Evolutionary conservation across 1,284 basidiomycete genomes (phyloP), one percentile per base, ranked within the genome.

Genomic region (Leucoagaricus sp.): DNA sequence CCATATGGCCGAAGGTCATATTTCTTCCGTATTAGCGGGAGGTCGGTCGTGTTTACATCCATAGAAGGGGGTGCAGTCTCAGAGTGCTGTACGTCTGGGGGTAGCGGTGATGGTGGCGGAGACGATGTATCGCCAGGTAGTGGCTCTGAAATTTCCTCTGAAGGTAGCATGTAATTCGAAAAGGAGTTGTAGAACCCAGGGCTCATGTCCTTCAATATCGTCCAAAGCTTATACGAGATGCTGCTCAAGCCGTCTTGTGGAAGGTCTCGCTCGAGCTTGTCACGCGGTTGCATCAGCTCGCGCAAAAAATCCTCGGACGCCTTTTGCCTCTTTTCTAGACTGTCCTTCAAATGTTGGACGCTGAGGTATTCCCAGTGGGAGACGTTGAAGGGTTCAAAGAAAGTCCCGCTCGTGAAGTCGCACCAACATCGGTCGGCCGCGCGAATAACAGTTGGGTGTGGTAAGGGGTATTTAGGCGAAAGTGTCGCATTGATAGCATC

Each of bases 361-460:
- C 85, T 88, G 55, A 78, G 68, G 57, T 72, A 69, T 66, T 92
- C 90, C 89, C 89, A 92, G 42, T 76, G 75, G 25, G 86, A 81
- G 45, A 86, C 75, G 60, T 91, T 87, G 70, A 85, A 89, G 7
- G 88, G 86, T 58, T 87, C 82, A 64, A 91, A 92, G 55, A 90
- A 74, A 36, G 74, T 71, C 13, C 77, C 76, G 23, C 75, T 71
- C 34, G 81, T 78, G 61, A 89, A 72, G 65, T 92, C 89, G 63
- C 90, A 92, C 90, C 90, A 93, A 66, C 90, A 92, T 42, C 89
- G 83, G 64, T 92, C 89, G 3, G 80, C 75, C 1, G 87, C 76
- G 29, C 80, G 81, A 42, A 91, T 82, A 46, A 81, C 76, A 8
- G 76, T 67, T 0, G 84, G 80, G 8, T 76, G 59, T 8, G 75